phyloP scores from a whole-genome alignment of 768 basidiomycete species.

The Daedalea quercina region DNA sequence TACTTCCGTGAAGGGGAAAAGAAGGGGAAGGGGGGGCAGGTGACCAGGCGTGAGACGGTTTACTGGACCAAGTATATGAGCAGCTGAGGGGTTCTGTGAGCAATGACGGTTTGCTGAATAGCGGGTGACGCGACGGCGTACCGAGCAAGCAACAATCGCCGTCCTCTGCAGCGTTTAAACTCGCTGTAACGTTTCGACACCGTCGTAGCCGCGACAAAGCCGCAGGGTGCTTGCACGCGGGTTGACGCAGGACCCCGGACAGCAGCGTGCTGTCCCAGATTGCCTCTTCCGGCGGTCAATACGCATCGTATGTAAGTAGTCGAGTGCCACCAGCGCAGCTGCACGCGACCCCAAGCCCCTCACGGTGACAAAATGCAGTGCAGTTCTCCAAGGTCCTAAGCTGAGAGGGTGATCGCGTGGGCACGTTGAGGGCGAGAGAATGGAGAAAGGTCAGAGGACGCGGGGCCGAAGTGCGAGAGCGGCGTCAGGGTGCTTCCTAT shows the following conservation, averaged over 20 bases:
- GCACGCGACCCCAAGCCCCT: too few relatives aligned
- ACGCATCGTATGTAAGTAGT: too few relatives aligned
- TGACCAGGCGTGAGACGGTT: conserved; percentile 1
- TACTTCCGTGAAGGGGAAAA: background rate
- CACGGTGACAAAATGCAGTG: too few relatives aligned
- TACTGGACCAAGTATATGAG: background rate
- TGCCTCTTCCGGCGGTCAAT: too few relatives aligned
- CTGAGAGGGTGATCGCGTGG: too few relatives aligned
- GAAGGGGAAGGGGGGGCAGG: background rate
- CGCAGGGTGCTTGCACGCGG: background rate
- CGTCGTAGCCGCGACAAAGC: too few relatives aligned
- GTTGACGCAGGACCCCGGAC: background rate
- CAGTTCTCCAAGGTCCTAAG: too few relatives aligned
- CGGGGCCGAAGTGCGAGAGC: background rate
- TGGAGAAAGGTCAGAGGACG: background rate
- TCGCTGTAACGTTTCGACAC: too few relatives aligned
- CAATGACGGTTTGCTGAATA: background rate
- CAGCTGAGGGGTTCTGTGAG: background rate
- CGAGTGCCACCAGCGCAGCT: too few relatives aligned
- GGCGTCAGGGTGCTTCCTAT: background rate
- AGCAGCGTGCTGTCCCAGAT: background rate
- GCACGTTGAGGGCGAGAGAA: background rate
- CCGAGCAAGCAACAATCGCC: background rate
- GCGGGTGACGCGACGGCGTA: background rate
- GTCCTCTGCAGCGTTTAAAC: too few relatives aligned